Evolutionary conservation across 176 grass and related monocot species (phyloP).

Genomic region (Melocanna baccifera): DNA sequence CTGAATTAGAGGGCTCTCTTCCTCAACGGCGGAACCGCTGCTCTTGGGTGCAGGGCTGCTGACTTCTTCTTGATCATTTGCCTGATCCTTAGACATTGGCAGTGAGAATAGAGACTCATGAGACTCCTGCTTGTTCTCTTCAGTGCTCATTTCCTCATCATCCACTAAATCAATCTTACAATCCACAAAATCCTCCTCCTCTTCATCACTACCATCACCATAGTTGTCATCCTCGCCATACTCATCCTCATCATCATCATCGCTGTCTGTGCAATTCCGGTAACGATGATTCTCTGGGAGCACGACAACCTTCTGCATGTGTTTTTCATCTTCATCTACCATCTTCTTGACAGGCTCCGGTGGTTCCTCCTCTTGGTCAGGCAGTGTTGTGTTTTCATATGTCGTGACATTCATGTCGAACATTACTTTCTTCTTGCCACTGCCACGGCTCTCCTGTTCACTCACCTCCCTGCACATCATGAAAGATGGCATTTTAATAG

Average conservation of each 20-base stretch:
- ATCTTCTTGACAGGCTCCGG: not conserved
- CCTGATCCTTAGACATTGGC: slow-evolving; percentile 48
- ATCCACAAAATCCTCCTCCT: slow-evolving; percentile 46
- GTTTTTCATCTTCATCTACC: slow-evolving; percentile 16
- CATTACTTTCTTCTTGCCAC: slow-evolving; percentile 77
- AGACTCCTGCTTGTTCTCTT: slow-evolving; percentile 65
- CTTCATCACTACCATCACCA: slow-evolving; percentile 51
- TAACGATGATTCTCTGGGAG: slow-evolving; percentile 81
- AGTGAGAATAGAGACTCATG: slow-evolving; percentile 79
- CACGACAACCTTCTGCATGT: not conserved
- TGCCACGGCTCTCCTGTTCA: slow-evolving; percentile 43
- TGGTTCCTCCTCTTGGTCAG: slow-evolving; percentile 45
- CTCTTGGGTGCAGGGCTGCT: slow-evolving; percentile 55
- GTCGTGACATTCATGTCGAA: slow-evolving; percentile 77
- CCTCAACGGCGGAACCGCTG: slow-evolving; percentile 32
- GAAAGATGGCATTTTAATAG: slow-evolving; percentile 22
- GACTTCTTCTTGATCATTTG: slow-evolving; percentile 44
- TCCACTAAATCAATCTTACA: slow-evolving; percentile 54
- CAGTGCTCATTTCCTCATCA: slow-evolving; percentile 33
- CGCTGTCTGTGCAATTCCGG: slow-evolving; percentile 53
- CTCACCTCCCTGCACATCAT: slow-evolving; percentile 46
- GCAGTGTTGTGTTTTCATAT: slow-evolving; percentile 38
- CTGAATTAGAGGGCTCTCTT: slow-evolving; percentile 38
- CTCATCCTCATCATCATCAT: slow-evolving; percentile 50
- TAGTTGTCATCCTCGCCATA: slow-evolving; percentile 45